Base-by-base conservation (phyloP, 208 protist genomes). In the Spironucleus salmonicida region DNA sequence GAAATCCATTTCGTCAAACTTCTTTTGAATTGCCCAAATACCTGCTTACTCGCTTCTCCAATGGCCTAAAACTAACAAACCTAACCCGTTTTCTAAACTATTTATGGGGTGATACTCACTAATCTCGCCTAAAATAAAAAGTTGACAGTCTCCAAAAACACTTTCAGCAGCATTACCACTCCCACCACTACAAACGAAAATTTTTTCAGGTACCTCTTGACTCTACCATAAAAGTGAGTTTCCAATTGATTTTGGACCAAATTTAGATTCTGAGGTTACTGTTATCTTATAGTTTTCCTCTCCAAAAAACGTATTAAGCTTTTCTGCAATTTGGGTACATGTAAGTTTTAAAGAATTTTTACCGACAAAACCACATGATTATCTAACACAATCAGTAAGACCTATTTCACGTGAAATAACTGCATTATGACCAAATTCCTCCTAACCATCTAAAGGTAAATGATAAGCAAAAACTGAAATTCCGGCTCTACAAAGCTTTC, bases 391-490 rank as follows among this genome's bases (percentile, higher is more conserved):
- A 42, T 38, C 19, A 49, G 7, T 32, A 32, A 38, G 9, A 71
- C 4, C 15, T 38, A n/a, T 15, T 9, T 35, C 23, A n/a, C n/a
- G 30, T 71, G 13, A 26, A 4, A 40, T 11, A 71, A 45, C 40
- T 57, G 64, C 64, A 71, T 71, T 71, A 35, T 71, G 64, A 49
- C 64, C 64, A 7, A 71, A 30, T 23, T 32, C n/a, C 11, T 9
- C 32, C 7, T 71, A 35, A 11, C 32, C 64, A 71, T 71, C 64
- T 35, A 71, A 42, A 7, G 64, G 64, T 23, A 71, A 35, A 38
- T 71, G 64, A 71, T 71, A 71, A 15, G 64, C 64, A 49, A 71
- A 71, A 11, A 71, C 32, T 9, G 26, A 42, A 32, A 71, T 71
- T 19, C 45, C 40, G 45, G 13, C 9, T n/a, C 4, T n/a, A 38